Conservation (phyloP, 1,284 basidiomycete genomes). For the Golubevia sp. region DNA sequence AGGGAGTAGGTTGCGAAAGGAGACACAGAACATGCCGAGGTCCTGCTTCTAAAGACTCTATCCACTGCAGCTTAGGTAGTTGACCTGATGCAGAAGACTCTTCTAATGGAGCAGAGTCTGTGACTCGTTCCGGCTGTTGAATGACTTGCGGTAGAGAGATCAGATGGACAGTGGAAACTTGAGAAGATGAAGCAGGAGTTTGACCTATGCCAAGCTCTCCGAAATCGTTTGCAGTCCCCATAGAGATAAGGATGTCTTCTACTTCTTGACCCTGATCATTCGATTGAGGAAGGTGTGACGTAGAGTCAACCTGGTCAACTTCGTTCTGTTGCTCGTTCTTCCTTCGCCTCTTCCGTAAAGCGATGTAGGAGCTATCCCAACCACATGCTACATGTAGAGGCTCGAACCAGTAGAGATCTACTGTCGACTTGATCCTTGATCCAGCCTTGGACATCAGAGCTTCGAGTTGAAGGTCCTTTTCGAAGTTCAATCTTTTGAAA, state of each 20-base stretch:
- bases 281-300: too few species aligned
- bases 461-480: neutral
- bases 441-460: neutral
- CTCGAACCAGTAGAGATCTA: neutral
- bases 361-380: slow-evolving; percentile 28
- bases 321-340: neutral
- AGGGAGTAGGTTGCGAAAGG: too few species aligned
- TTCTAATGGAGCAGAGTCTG: too few species aligned
- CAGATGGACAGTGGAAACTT: neutral
- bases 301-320: neutral
- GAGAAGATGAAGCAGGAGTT: neutral
- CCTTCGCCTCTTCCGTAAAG: slow-evolving; percentile 5
- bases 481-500: slow-evolving; percentile 14
- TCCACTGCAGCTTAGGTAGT: neutral
- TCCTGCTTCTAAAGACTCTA: neutral
- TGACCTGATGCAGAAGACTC: neutral
- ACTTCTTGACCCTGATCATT: too few species aligned
- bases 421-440: slow-evolving; percentile 1
- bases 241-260: neutral
- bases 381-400: slow-evolving; percentile 17
- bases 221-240: neutral
- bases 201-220: neutral
- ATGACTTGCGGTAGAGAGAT: neutral
- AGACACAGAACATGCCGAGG: neutral
- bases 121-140: neutral